Conservation (phyloP, 805 yeast species). For the Ogataea degrootiae region DNA sequence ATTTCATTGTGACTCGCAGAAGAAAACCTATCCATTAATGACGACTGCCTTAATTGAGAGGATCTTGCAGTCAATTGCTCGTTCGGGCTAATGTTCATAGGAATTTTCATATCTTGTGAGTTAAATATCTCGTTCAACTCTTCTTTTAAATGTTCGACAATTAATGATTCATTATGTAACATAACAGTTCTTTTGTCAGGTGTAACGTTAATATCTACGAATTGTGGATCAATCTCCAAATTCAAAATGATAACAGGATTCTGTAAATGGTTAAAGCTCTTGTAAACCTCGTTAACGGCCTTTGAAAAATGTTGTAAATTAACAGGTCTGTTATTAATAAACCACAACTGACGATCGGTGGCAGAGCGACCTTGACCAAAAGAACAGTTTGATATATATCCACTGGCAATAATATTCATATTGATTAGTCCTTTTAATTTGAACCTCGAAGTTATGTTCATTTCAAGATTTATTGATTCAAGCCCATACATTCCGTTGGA, state of each 20-base stretch:
- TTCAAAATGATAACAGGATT: conserved; percentile 66
- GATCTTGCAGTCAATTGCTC: not conserved
- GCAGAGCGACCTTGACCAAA: conserved; percentile 74
- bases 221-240: conserved; percentile 44
- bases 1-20: not conserved
- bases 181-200: conserved; percentile 82
- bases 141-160: conserved; percentile 53
- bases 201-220: conserved; percentile 80
- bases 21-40: conserved; percentile 4
- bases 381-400: conserved; percentile 70
- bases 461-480: conserved; percentile 39
- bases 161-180: conserved; percentile 58
- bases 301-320: conserved; percentile 48
- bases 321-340: conserved; percentile 74
- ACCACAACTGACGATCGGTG: conserved; percentile 71
- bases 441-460: conserved; percentile 32
- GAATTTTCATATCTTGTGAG: conserved; percentile 22
- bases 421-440: conserved; percentile 28
- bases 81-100: conserved; percentile 12
- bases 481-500: conserved; percentile 57
- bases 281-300: conserved; percentile 69
- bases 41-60: not conserved
- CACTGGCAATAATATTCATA: conserved; percentile 40
- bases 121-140: conserved; percentile 46
- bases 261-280: conserved; percentile 65